phyloP scores from a whole-genome alignment of 2,329 filamentous ascomycete species.

The Cercospora brassicicola region DNA sequence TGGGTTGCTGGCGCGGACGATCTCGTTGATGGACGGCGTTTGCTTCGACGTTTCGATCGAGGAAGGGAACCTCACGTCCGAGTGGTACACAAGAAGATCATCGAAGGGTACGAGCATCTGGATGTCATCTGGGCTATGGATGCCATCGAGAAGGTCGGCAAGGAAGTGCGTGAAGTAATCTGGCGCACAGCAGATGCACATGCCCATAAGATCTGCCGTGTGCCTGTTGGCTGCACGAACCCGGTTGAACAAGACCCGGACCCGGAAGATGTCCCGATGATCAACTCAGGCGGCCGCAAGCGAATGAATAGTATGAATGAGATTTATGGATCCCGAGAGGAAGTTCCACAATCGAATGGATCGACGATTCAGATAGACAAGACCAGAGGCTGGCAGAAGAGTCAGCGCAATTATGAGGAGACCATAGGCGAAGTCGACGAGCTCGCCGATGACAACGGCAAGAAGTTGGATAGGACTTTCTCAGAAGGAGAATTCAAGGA shows the following conservation, averaged over 20 bases:
- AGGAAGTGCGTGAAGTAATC: constrained; percentile 74
- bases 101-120: constrained; percentile 87
- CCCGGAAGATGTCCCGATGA: constrained; percentile 32
- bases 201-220: constrained; percentile 60
- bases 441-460: constrained; percentile 13
- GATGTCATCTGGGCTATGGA: constrained; percentile 97
- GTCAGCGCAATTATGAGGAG: constrained; percentile 15
- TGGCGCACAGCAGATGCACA: constrained; percentile 69
- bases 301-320: constrained; percentile 37
- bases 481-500: constrained; percentile 31
- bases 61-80: constrained; percentile 78
- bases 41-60: constrained; percentile 71
- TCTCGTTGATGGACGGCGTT: constrained; percentile 75
- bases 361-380: constrained; percentile 15
- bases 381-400: constrained; percentile 11
- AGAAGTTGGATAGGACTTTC: constrained; percentile 7
- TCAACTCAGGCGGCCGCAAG: constrained; percentile 29
- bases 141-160: constrained; percentile 76
- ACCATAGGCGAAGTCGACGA: constrained; percentile 18
- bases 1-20: constrained; percentile 84
- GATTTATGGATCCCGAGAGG: background rate
- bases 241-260: constrained; percentile 27
- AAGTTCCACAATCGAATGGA: background rate
- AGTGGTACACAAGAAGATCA: constrained; percentile 77
- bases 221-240: constrained; percentile 64